phyloP scores from a whole-genome alignment of 2,329 filamentous ascomycete species.

The Dryadomyces quercus-mongolicae region DNA sequence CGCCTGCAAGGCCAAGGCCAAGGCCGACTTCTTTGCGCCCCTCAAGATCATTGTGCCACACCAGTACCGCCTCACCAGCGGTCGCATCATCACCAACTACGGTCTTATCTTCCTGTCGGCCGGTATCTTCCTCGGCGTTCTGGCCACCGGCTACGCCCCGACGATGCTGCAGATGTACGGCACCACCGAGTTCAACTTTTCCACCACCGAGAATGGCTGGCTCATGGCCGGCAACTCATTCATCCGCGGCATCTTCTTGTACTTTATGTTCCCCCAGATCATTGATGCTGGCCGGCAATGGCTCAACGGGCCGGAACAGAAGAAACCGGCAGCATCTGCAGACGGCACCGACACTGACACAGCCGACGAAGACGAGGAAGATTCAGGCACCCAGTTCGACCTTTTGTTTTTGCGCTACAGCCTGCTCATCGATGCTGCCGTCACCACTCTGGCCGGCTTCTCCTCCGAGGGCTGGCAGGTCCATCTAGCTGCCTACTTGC shows the following conservation, averaged over 20 bases:
- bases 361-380: background rate
- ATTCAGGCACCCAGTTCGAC: constrained; percentile 34
- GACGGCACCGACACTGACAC: background rate
- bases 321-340: background rate
- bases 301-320: constrained; percentile 3
- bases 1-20: background rate
- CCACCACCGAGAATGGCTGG: constrained; percentile 39
- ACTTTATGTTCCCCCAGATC: constrained; percentile 38
- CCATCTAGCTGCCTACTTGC: constrained; percentile 49
- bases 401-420: constrained; percentile 54
- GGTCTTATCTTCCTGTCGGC: constrained; percentile 50
- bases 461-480: constrained; percentile 54
- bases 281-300: constrained; percentile 23
- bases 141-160: constrained; percentile 56
- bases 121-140: constrained; percentile 54
- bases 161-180: constrained; percentile 47
- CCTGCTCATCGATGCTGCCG: constrained; percentile 46
- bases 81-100: constrained; percentile 27
- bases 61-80: constrained; percentile 13
- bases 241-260: constrained; percentile 40
- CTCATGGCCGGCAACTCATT: constrained; percentile 43
- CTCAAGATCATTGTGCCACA: constrained; percentile 48
- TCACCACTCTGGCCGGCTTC: constrained; percentile 51
- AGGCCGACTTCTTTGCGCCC: constrained; percentile 42
- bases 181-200: constrained; percentile 39